A percentile compares a stretch with the other conserved stretches of the same genome.
phyloP scores from a whole-genome alignment of 2,329 filamentous ascomycete genomes.

The Ambrosiella beaveri region DNA sequence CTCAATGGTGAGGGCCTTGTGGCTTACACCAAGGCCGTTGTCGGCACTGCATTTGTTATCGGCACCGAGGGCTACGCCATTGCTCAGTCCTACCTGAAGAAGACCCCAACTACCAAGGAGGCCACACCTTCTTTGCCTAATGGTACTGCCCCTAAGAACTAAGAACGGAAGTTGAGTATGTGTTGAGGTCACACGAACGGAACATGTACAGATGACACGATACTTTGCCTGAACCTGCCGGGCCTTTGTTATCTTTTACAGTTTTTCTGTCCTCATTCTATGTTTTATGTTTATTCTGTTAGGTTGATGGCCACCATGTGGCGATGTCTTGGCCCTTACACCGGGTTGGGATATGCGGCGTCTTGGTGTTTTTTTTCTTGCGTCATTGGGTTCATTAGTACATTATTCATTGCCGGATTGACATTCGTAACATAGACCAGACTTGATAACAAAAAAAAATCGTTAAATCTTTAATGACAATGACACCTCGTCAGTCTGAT shows the following conservation, averaged over 20 bases:
- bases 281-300: background rate
- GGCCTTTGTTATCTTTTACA: conserved; percentile 1
- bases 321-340: background rate
- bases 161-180: background rate
- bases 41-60: conserved; percentile 50
- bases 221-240: conserved; percentile 3
- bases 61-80: conserved; percentile 46
- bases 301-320: background rate
- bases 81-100: conserved; percentile 41
- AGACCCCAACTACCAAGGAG: conserved; percentile 36
- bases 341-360: background rate
- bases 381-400: background rate
- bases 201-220: conserved; percentile 17
- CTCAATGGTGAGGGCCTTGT: conserved; percentile 45
- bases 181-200: background rate
- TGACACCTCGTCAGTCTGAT: background rate
- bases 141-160: conserved; percentile 23
- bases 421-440: background rate
- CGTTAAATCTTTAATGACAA: background rate
- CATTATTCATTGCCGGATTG: background rate
- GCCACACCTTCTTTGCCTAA: conserved; percentile 15
- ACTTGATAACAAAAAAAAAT: background rate
- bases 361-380: conserved; percentile 7
- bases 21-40: conserved; percentile 50
- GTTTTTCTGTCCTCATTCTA: background rate